Evolutionary conservation across 352 stramenopile species (phyloP), one percentile per base, ranked within the genome.

Genomic region (Phytophthora cajani): DNA sequence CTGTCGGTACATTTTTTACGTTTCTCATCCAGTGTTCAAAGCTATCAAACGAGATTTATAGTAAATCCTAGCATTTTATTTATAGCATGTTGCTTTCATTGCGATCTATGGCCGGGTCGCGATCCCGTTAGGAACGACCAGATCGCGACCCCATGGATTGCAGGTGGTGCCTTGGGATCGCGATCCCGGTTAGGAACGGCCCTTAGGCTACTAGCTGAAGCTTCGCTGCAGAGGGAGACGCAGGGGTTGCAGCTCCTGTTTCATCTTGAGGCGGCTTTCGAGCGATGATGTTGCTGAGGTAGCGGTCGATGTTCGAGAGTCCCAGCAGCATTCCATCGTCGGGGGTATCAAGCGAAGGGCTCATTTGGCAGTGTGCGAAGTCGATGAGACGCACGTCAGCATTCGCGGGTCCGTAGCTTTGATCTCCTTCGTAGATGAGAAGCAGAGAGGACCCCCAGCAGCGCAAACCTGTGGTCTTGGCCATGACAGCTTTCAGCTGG

Each of bases 281-380:
- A 80, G 74, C 54, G 84, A 82, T 58, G 44, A 79, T 64, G 19
- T 62, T 69, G 64, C 58, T 72, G 50, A 93, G 62, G 58, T 73
- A 88, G 16, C 16, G 59, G 30, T 78, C 84, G 27, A 94, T 78
- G 61, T 94, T 94, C 14, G 64, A 59, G 33, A 94, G 75, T 5
- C 87, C 87, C 10, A 94, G 74, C 38, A 93, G 62, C 52, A 93
- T 75, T 17, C 87, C 83, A 47, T 91, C 79, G 54, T 94, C 87
- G 2, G 85, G 73, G 23, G 77, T 77, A 25, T 72, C 74, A 14
- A 92, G 70, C 17, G 57, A 64, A 32, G 76, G 59, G 64, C 76
- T 89, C 74, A 91, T 89, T 65, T 94, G 82, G 60, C 87, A 88
- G 51, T 94, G 86, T 38, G 85, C 87, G 70, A 94, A 92, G 74